phyloP scores from a whole-genome alignment of 1,139 yeast species.

The Lodderomyces theae region DNA sequence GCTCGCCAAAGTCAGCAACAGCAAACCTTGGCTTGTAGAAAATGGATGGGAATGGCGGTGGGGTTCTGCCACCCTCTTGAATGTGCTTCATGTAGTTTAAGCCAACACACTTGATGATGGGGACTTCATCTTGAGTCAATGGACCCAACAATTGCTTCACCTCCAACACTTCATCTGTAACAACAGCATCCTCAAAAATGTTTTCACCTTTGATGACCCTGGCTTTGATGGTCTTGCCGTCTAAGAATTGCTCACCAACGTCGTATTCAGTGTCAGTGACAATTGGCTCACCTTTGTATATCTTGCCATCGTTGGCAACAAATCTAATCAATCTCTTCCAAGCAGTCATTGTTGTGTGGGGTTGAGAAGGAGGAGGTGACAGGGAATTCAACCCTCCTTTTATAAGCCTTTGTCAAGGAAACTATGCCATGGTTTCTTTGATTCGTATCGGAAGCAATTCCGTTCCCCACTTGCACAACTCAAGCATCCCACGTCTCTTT shows the following conservation, averaged over 20 bases:
- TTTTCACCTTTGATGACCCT: neutral
- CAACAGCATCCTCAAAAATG: neutral
- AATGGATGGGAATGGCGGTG: neutral
- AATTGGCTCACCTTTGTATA: conserved; percentile 1
- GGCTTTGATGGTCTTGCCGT: neutral
- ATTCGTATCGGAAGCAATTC: too few relatives aligned
- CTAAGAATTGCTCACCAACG: neutral
- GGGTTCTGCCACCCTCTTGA: conserved; percentile 2
- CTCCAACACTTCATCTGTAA: neutral
- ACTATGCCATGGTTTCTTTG: too few relatives aligned
- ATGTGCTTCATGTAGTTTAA: conserved; percentile 1
- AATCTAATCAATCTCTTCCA: conserved; percentile 1
- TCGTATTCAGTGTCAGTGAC: conserved; percentile 1
- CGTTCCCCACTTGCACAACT: too few relatives aligned
- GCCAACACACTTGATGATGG: neutral
- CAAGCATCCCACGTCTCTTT: too few relatives aligned
- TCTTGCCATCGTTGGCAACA: neutral
- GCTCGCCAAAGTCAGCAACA: conserved; percentile 1
- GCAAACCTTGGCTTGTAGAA: neutral
- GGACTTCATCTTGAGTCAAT: conserved; percentile 1
- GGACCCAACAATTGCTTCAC: neutral
- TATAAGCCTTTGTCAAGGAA: too few relatives aligned
- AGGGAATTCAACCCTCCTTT: too few relatives aligned
- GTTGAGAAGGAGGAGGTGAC: too few relatives aligned
- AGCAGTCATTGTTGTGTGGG: neutral